Conservation (phyloP, 331 rosid species). For the Dryas integrifolia region DNA sequence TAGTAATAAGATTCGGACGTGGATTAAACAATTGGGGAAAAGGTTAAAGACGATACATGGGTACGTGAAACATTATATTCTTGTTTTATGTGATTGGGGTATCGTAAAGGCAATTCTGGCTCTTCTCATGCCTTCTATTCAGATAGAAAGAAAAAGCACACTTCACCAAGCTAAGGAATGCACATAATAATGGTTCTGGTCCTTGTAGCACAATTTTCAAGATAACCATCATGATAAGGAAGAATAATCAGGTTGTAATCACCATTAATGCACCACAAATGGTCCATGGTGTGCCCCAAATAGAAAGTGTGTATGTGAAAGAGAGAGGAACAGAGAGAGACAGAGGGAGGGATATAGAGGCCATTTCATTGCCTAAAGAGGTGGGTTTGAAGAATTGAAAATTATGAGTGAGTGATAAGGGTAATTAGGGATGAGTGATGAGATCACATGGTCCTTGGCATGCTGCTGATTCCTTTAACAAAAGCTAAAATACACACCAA, state of each 20-base stretch:
- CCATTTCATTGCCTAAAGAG: slow-evolving; percentile 8
- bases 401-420: neutral
- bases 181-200: slow-evolving; percentile 29
- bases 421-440: slow-evolving; percentile 39
- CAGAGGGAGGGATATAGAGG: neutral
- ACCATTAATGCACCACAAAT: slow-evolving; percentile 22
- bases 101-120: slow-evolving; percentile 47
- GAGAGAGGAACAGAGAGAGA: neutral
- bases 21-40: slow-evolving; percentile 19
- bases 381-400: neutral
- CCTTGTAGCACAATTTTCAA: slow-evolving; percentile 38
- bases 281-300: slow-evolving; percentile 3
- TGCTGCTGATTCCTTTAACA: slow-evolving; percentile 66
- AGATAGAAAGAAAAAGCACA: slow-evolving; percentile 17
- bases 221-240: slow-evolving; percentile 40
- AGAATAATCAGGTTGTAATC: slow-evolving; percentile 43
- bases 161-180: slow-evolving; percentile 33
- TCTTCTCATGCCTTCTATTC: slow-evolving; percentile 31
- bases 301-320: neutral
- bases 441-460: slow-evolving; percentile 69
- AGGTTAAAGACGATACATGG: slow-evolving; percentile 18
- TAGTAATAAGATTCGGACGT: slow-evolving; percentile 21
- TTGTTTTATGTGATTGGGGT: slow-evolving; percentile 51
- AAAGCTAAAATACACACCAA: slow-evolving; percentile 39
- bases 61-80: slow-evolving; percentile 41